phyloP scores from a whole-genome alignment of 208 protist species.

The Histomonas meleagridis region DNA sequence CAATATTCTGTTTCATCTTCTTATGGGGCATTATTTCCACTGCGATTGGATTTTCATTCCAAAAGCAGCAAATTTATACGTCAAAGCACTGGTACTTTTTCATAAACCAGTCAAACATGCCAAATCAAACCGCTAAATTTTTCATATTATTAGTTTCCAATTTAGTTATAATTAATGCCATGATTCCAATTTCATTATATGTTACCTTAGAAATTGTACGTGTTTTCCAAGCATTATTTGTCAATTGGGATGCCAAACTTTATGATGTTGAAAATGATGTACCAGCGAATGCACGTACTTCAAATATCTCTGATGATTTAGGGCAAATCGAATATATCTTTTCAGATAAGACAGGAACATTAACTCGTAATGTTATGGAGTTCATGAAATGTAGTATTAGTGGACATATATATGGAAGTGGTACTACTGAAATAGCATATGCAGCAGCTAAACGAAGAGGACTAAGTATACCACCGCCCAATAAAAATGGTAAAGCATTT shows the following conservation, averaged over 20 bases:
- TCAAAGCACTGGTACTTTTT: background rate
- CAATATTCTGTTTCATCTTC: background rate
- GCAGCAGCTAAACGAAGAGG: background rate
- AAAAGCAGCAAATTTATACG: background rate
- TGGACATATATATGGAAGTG: slow-evolving; percentile 24
- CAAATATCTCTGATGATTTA: slow-evolving; percentile 53
- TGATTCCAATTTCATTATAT: slow-evolving; percentile 49
- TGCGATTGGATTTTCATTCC: background rate
- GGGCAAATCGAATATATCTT: slow-evolving; percentile 60
- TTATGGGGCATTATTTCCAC: background rate
- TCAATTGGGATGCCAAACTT: slow-evolving; percentile 51
- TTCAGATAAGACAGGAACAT: slow-evolving; percentile 62
- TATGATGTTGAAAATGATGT: slow-evolving; percentile 46
- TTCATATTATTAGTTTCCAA: slow-evolving; percentile 37
- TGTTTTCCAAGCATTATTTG: slow-evolving; percentile 43
- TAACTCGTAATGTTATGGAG: slow-evolving; percentile 53
- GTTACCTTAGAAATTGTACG: slow-evolving; percentile 47
- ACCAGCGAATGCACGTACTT: slow-evolving; percentile 35
- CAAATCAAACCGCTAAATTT: background rate
- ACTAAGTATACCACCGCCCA: background rate
- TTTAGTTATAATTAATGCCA: slow-evolving; percentile 39
- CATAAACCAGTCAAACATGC: background rate
- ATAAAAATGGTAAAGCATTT: background rate
- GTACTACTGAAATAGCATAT: slow-evolving; percentile 15
- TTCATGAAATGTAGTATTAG: slow-evolving; percentile 37